These are phyloP conservation scores for Nothophoma quercina DNA, from an alignment of 2,329 filamentous ascomycete species.

Conservation along the genomic window DNA sequence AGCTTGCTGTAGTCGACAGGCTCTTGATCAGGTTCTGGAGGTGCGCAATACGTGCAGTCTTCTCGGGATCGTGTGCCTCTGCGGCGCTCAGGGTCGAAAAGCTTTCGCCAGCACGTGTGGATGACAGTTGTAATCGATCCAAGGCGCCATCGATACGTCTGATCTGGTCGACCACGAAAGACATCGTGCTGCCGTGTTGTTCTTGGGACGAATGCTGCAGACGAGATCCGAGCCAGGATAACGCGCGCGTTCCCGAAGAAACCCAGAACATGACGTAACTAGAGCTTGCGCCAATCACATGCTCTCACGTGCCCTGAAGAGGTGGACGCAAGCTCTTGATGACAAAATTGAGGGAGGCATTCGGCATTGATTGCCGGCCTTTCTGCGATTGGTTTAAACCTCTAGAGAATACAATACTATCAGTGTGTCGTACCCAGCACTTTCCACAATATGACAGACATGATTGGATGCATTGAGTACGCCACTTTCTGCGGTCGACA, in stretches of 20 bases:
- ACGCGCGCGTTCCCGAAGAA: conserved; percentile 2
- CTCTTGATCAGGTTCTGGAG: conserved; percentile 74
- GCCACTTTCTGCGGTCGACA: too few relatives aligned
- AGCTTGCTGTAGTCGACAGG: conserved; percentile 73
- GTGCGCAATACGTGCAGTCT: conserved; percentile 60
- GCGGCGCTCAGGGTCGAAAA: conserved; percentile 42
- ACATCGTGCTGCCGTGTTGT: conserved; percentile 45
- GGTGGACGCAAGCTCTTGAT: too few relatives aligned
- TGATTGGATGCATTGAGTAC: too few relatives aligned
- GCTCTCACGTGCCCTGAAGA: too few relatives aligned
- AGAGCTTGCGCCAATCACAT: conserved; percentile 3
- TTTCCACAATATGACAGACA: too few relatives aligned
- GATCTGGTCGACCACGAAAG: conserved; percentile 58
- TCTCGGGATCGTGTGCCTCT: conserved; percentile 49
- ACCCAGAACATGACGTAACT: conserved; percentile 11
- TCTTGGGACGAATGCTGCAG: not conserved
- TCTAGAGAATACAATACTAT: too few relatives aligned
- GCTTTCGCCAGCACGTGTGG: conserved; percentile 36
- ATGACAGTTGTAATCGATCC: conserved; percentile 62
- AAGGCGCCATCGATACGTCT: conserved; percentile 65
- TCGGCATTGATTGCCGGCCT: too few relatives aligned
- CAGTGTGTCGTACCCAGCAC: too few relatives aligned
- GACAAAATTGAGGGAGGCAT: too few relatives aligned
- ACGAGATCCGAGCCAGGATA: conserved; percentile 14
- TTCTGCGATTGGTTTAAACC: too few relatives aligned